Base-by-base conservation (phyloP, 2,329 filamentous ascomycete species). In the Fusarium poae region DNA sequence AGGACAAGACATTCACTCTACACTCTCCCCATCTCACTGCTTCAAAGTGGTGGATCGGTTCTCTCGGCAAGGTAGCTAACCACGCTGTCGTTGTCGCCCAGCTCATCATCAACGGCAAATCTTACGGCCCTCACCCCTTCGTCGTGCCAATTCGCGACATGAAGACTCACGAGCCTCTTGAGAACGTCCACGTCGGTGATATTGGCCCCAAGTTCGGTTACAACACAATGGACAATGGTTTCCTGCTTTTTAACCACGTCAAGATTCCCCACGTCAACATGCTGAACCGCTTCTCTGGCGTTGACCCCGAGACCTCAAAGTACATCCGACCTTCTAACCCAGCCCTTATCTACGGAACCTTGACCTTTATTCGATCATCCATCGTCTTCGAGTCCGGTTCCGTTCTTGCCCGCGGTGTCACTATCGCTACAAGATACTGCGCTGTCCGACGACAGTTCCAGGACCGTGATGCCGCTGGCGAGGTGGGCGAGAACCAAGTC, bases 21-120 rank as follows among this genome's bases (percentile, higher is more conserved):
- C 88, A 94, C 78, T 92, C 90, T 1, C 92, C 92, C 12, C 84
- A 88, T 65, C 82, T 94, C 57, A 94, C 92, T 3, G 87, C 91
- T 0, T 91, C 90, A 34, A 95, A 95, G 76, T 95, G 91, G 91
- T 94, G 92, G 92, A 93, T 93, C 72, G 92, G 92, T 2, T 92
- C 91, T 13, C 84, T 94, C 5, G 92, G 92, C 52, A 85, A 90
- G 72, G 90, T 89, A 4, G 92, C 92, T 44, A 94, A 92, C 76
- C 85, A 93, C 74, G 92, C 92, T 2, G 88, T 92, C 3, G 91
- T 94, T 5, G 93, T 94, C 85, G 92, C 92, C 1, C 91, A 94
- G 79, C 83, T 94, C 29, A 86, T 89, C 65, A 85, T 93, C 64
- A 81, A 83, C 62, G 91, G 90, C 70, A 92, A 91, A 79, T 81